These are phyloP conservation scores for Polygonum aviculare DNA, from an alignment of 148 eudicot species.

Conservation along the genomic window DNA sequence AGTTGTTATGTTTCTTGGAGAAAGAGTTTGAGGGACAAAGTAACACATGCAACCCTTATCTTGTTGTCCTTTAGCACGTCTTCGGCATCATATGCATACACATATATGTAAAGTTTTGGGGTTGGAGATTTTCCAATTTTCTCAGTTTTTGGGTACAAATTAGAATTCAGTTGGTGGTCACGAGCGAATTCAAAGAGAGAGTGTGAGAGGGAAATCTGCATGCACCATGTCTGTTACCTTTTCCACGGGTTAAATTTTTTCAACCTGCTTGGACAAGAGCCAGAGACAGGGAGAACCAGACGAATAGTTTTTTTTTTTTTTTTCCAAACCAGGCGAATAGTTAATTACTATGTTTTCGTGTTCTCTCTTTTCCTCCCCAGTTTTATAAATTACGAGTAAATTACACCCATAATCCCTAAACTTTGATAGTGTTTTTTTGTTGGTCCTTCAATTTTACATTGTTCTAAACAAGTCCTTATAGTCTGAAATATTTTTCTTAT, in stretches of 20 bases:
- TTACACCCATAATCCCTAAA: no score
- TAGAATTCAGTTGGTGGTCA: background rate
- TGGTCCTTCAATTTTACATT: no score
- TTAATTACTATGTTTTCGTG: background rate
- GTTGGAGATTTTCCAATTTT: background rate
- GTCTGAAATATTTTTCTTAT: no score
- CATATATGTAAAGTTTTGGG: background rate
- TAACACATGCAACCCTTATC: background rate
- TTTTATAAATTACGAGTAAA: no score
- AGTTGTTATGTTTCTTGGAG: background rate
- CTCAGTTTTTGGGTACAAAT: background rate
- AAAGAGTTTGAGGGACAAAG: background rate
- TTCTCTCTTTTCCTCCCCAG: background rate
- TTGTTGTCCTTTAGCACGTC: constrained; percentile 1
- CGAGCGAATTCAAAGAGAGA: background rate
- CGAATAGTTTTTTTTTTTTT: background rate
- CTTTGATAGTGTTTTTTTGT: no score
- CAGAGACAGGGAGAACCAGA: constrained; percentile 6
- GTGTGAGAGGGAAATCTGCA: background rate
- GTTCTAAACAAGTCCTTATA: no score
- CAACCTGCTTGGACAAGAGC: background rate
- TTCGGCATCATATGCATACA: background rate
- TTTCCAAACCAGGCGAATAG: background rate
- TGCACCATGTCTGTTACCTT: background rate
- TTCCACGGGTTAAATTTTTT: background rate